phyloP scores from a whole-genome alignment of 495 filamentous ascomycete genomes.

The Aspergillus sclerotiicarbonarius region DNA sequence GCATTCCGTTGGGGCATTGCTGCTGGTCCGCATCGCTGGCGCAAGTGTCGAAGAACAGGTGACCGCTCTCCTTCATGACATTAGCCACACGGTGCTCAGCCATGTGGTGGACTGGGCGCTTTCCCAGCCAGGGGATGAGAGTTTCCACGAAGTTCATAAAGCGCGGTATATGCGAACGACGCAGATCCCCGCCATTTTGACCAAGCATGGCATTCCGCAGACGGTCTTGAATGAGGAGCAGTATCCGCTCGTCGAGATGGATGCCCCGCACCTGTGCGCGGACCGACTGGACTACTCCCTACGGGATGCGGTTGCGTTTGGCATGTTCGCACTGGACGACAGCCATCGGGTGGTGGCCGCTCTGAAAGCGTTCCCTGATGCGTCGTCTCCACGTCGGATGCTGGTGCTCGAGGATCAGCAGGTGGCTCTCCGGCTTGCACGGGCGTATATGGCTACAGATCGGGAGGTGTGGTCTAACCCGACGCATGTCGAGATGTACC shows the following conservation, averaged over 20 bases:
- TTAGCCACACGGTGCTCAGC: conserved; percentile 43
- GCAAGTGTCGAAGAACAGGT: conserved; percentile 39
- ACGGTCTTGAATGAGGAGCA: conserved; percentile 38
- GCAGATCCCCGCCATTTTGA: conserved; percentile 31
- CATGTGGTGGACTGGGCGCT: conserved; percentile 43
- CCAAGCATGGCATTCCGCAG: conserved; percentile 27
- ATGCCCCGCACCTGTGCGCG: conserved; percentile 41
- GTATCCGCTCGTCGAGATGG: conserved; percentile 41
- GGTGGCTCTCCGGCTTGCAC: conserved; percentile 30
- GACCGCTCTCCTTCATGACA: conserved; percentile 44
- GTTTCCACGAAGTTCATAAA: conserved; percentile 46
- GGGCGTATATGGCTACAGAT: conserved; percentile 34
- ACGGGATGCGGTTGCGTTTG: conserved; percentile 36
- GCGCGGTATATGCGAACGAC: conserved; percentile 36
- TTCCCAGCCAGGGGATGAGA: conserved; percentile 38
- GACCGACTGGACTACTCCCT: conserved; percentile 45
- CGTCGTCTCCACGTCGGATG: conserved; percentile 26
- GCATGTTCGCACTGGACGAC: conserved; percentile 29
- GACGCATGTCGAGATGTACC: conserved; percentile 32
- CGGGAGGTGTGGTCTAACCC: conserved; percentile 37
- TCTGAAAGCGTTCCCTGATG: conserved; percentile 30
- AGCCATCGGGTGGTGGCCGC: conserved; percentile 23
- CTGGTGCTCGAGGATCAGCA: conserved; percentile 33
- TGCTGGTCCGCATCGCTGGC: conserved; percentile 40
- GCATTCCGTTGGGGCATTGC: conserved; percentile 43